phyloP scores from a whole-genome alignment of 2,329 filamentous ascomycete genomes.

The Amylocarpus encephaloides region DNA sequence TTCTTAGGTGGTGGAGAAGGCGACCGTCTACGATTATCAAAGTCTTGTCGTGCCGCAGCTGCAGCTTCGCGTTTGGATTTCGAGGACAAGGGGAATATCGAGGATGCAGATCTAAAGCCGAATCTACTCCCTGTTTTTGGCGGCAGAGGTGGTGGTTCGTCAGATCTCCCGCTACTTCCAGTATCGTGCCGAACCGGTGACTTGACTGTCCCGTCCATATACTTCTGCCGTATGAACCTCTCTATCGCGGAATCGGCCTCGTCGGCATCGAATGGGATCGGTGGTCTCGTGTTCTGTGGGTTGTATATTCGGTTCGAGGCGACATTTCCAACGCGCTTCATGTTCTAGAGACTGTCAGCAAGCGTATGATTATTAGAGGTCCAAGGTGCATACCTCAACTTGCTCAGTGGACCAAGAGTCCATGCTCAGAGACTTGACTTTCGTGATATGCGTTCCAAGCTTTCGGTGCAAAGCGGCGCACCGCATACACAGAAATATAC shows the following conservation, averaged over 20 bases:
- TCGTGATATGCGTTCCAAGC: conserved; percentile 93
- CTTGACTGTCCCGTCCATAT: conserved; percentile 57
- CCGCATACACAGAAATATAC: conserved; percentile 95
- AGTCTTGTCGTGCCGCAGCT: conserved; percentile 13
- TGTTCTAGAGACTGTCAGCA: conserved; percentile 54
- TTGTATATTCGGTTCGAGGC: conserved; percentile 87
- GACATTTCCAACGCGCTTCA: conserved; percentile 86
- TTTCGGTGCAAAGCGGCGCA: conserved; percentile 94
- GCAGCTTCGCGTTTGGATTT: conserved; percentile 34
- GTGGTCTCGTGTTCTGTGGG: conserved; percentile 71
- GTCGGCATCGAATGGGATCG: conserved; percentile 83
- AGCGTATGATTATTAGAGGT: not conserved
- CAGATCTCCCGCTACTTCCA: conserved; percentile 41
- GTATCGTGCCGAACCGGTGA: conserved; percentile 35
- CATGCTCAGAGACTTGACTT: conserved; percentile 98
- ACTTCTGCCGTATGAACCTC: conserved; percentile 90
- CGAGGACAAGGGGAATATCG: conserved; percentile 47
- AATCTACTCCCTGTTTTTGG: conserved; percentile 56
- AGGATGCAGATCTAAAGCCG: conserved; percentile 55
- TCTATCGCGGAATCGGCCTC: conserved; percentile 94
- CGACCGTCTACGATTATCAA: conserved; percentile 13
- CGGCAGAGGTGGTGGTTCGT: conserved; percentile 53
- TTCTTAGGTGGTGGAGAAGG: conserved; percentile 27
- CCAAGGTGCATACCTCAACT: conserved; percentile 65
- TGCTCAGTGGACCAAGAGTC: conserved; percentile 95